A percentile compares a stretch with the other conserved stretches of the same genome.
Evolutionary conservation across 768 basidiomycete genomes (phyloP).

Genomic region (Phanerochaete sordida): DNA sequence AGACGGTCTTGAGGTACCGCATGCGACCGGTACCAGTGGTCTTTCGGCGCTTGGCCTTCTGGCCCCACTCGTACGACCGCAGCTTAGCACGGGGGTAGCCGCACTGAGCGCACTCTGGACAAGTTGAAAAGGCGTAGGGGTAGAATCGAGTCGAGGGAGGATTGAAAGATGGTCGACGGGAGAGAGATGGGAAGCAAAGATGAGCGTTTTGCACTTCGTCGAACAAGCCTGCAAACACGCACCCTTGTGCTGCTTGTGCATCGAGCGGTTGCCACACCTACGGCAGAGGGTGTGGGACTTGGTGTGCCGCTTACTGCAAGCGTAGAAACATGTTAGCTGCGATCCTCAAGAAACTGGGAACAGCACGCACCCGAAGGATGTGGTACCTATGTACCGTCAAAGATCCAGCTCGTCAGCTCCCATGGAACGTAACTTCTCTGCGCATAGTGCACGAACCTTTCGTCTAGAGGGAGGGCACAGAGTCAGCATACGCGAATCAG

Average conservation of each 20-base stretch:
- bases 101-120: slow-evolving; percentile 86
- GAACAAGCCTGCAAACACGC: slow-evolving; percentile 23
- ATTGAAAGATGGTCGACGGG: not conserved
- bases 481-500: slow-evolving; percentile 15
- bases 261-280: slow-evolving; percentile 91
- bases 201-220: not conserved
- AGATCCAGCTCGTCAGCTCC: slow-evolving; percentile 15
- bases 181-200: not conserved
- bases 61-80: slow-evolving; percentile 96
- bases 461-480: slow-evolving; percentile 48
- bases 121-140: not conserved
- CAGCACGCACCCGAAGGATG: slow-evolving; percentile 84
- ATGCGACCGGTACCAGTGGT: slow-evolving; percentile 98
- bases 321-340: slow-evolving; percentile 4
- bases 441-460: slow-evolving; percentile 62
- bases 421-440: not conserved
- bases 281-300: slow-evolving; percentile 97
- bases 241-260: slow-evolving; percentile 99
- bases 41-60: slow-evolving; percentile 99
- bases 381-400: slow-evolving; percentile 64
- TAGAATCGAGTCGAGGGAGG: not conserved
- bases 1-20: slow-evolving; percentile 88
- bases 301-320: slow-evolving; percentile 87
- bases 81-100: slow-evolving; percentile 96
- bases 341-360: not conserved